Percentiles rank a stretch among this genome's conserved stretches.
Evolutionary conservation across 345 rosid species (phyloP).

Genomic region (Rhodamnia argentea): DNA sequence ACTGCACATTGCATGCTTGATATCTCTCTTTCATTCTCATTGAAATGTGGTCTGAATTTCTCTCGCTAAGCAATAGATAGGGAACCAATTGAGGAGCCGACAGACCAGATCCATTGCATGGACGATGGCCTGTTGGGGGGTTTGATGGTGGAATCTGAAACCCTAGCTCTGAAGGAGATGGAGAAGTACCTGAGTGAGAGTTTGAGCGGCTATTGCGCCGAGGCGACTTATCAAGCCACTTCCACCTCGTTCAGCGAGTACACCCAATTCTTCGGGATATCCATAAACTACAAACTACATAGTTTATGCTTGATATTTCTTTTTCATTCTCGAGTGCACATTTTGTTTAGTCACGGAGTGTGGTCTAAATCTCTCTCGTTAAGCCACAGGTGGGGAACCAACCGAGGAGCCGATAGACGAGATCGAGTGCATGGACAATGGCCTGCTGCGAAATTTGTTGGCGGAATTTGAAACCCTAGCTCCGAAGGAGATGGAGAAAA

Average conservation of each 20-base stretch:
- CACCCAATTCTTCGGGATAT: too few species aligned
- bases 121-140: not conserved
- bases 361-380: too few species aligned
- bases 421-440: too few species aligned
- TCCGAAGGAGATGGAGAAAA: too few species aligned
- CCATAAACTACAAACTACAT: too few species aligned
- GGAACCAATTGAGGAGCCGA: not conserved
- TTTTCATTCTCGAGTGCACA: too few species aligned
- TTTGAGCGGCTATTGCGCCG: not conserved
- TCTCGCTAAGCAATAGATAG: not conserved
- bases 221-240: not conserved
- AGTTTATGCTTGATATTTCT: too few species aligned
- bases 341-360: not conserved
- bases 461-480: too few species aligned
- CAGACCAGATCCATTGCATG: not conserved
- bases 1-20: not conserved
- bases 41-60: not conserved
- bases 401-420: too few species aligned
- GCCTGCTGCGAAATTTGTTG: too few species aligned
- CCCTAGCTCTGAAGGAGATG: constrained; percentile 3
- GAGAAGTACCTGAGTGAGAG: not conserved
- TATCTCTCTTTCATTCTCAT: not conserved
- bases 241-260: not conserved
- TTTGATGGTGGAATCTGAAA: not conserved
- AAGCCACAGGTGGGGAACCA: too few species aligned